Percentiles rank a stretch among this genome's conserved stretches.
These are phyloP conservation scores for Puccinia coronata DNA, from an alignment of 1,284 basidiomycete genomes.

Conservation along the genomic window DNA sequence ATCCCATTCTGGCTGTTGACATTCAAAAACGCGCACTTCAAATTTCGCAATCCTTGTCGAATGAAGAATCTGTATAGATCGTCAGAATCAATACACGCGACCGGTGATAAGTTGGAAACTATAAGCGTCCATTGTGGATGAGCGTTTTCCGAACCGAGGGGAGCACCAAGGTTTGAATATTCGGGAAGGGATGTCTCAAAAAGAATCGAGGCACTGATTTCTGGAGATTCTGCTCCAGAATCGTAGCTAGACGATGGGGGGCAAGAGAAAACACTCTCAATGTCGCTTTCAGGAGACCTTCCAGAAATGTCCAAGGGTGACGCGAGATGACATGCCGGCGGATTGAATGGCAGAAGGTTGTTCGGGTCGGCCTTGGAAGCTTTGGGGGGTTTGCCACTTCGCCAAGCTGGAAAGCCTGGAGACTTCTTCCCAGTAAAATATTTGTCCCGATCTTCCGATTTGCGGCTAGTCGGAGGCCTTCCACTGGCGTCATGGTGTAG, in stretches of 20 bases:
- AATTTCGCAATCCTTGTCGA: conserved; percentile 19
- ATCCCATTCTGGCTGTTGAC: conserved; percentile 39
- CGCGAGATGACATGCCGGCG: neutral
- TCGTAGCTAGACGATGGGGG: conserved; percentile 24
- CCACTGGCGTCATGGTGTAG: neutral
- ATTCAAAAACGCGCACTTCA: conserved; percentile 36
- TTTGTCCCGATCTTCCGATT: conserved; percentile 21
- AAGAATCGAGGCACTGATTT: conserved; percentile 25
- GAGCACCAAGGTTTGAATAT: neutral
- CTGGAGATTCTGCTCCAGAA: conserved; percentile 1
- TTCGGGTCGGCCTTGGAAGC: neutral
- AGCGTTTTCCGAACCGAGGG: neutral
- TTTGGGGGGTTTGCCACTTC: neutral
- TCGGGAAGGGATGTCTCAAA: conserved; percentile 2
- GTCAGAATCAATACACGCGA: conserved; percentile 45
- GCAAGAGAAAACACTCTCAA: conserved; percentile 8
- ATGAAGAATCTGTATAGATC: conserved; percentile 42
- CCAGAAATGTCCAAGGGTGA: neutral
- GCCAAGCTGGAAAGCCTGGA: neutral
- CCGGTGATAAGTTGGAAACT: conserved; percentile 44
- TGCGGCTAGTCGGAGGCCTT: neutral
- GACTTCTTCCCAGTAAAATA: neutral
- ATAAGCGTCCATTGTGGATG: conserved; percentile 10
- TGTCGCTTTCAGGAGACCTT: conserved; percentile 13
- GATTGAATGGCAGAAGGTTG: neutral